Evolutionary conservation across 768 basidiomycete species (phyloP), one percentile per base, ranked within the genome.

Genomic region (Paxillus involutus): DNA sequence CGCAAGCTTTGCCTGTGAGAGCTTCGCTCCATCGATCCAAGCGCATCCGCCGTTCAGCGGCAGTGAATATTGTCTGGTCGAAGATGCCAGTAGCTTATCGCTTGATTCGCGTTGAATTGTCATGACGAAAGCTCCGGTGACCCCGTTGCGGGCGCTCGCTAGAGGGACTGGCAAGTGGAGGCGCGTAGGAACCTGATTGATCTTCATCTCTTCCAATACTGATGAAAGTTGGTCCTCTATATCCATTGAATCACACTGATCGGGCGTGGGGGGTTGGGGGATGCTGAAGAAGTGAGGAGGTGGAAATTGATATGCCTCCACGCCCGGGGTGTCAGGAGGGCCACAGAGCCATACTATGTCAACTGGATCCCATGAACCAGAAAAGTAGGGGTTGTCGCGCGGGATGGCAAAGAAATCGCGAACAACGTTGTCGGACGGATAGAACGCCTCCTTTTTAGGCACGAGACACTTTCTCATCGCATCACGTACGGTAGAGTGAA

Each of bases 391-490:
- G 48, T 66, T 86, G 9, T 76, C 72, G 44, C 80, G 78, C 2
- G 93, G 88, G n/a, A 92, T 64, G 17, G 94, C 78, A 17, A 89
- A 68, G 66, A 89, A 93, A 63, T 97, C 93, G 63, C 94, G 90
- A 8, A 85, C 77, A 0, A 81, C 72, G 1, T 83, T 80, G 9
- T 70, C 63, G 0, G 85, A 82, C 13, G 76, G 71, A 61, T 91
- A 91, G 57, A 83, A 80, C 50, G 78, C 82, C 1, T 77, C 69
- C 54, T 80, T 73, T 11, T 69, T 65, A 0, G 81, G 76, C 8
- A 71, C 60, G 1, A 88, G 69, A 7, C 86, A 87, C 42, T 80
- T 74, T 39, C 81, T 75, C 76, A 90, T 89, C 0, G 87, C 87
- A 29, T 79, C 71, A 40, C 88, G 77, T 19, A 84, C 76, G 52